These are phyloP conservation scores for Claviceps sorghi DNA, from an alignment of 2,329 filamentous ascomycete genomes.

Conservation along the genomic window DNA sequence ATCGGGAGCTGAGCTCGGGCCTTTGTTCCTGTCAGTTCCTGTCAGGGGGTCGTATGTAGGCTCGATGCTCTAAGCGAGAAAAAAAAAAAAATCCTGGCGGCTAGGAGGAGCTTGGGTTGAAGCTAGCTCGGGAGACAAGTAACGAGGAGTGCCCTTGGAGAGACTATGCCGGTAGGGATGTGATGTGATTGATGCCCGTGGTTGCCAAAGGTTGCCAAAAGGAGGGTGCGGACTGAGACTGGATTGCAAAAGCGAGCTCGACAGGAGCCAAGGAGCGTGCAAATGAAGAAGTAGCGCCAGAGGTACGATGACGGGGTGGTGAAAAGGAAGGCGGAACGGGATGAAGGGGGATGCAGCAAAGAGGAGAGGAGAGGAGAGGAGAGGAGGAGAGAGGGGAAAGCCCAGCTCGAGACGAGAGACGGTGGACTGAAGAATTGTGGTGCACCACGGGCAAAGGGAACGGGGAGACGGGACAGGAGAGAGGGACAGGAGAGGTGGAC, in stretches of 20 bases:
- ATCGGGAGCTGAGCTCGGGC: neutral
- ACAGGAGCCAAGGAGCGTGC: constrained; percentile 24
- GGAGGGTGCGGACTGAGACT: constrained; percentile 19
- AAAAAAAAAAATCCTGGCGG: neutral
- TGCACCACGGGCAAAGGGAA: constrained; percentile 9
- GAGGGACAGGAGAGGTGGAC: neutral
- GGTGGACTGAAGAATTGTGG: constrained; percentile 12
- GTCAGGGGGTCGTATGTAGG: neutral
- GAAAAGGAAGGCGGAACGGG: constrained; percentile 29
- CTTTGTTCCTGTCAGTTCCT: neutral
- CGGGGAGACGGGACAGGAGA: neutral
- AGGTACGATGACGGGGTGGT: constrained; percentile 21
- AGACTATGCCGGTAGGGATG: constrained; percentile 3
- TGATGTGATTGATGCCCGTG: constrained; percentile 12
- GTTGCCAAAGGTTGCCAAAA: constrained; percentile 23
- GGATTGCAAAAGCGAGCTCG: constrained; percentile 14
- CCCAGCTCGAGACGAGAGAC: constrained; percentile 20
- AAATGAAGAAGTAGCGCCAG: constrained; percentile 17
- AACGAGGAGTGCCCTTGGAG: constrained; percentile 7
- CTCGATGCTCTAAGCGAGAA: neutral
- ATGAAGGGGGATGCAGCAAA: constrained; percentile 23
- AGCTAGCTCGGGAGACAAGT: constrained; percentile 9
- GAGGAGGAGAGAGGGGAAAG: constrained; percentile 6
- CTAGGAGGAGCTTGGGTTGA: neutral
- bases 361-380: too few relatives aligned